Percentiles rank a stretch among this genome's conserved stretches.
Evolutionary conservation across 805 yeast genomes (phyloP).

Genomic region (Ogataea paradorogensis): DNA sequence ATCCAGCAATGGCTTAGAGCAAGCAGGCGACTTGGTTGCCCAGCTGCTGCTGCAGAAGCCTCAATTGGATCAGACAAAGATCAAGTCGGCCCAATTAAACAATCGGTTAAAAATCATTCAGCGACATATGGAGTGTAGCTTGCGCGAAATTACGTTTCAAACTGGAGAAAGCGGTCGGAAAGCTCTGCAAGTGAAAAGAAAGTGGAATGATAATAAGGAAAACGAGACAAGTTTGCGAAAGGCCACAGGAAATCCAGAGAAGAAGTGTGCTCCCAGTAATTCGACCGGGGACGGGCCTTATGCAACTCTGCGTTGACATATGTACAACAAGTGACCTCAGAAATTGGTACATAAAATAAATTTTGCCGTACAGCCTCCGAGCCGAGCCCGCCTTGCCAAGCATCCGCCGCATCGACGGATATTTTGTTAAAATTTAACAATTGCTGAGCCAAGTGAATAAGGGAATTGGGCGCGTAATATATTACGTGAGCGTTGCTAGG

Average conservation of each 20-base stretch:
- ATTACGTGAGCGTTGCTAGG: too few species aligned
- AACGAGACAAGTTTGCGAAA: not conserved
- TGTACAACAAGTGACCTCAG: too few species aligned
- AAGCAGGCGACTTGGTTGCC: too few species aligned
- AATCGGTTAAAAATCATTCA: too few species aligned
- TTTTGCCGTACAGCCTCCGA: too few species aligned
- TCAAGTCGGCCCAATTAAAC: not conserved
- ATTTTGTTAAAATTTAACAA: too few species aligned
- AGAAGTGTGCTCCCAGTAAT: not conserved
- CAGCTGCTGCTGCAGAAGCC: not conserved
- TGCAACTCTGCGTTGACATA: not conserved
- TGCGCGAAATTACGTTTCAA: not conserved
- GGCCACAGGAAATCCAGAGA: not conserved
- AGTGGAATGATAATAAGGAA: constrained; percentile 5
- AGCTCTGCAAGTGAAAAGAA: not conserved
- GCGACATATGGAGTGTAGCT: not conserved
- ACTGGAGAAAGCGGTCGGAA: not conserved
- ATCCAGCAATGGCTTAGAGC: too few species aligned
- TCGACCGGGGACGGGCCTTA: not conserved
- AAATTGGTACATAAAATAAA: too few species aligned
- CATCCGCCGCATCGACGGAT: too few species aligned
- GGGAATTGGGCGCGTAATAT: too few species aligned
- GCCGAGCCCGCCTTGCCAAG: too few species aligned
- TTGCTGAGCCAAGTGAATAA: too few species aligned
- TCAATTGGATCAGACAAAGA: not conserved